Base-by-base conservation (phyloP, 2,329 filamentous ascomycete genomes). In the Huntiella omanensis region DNA sequence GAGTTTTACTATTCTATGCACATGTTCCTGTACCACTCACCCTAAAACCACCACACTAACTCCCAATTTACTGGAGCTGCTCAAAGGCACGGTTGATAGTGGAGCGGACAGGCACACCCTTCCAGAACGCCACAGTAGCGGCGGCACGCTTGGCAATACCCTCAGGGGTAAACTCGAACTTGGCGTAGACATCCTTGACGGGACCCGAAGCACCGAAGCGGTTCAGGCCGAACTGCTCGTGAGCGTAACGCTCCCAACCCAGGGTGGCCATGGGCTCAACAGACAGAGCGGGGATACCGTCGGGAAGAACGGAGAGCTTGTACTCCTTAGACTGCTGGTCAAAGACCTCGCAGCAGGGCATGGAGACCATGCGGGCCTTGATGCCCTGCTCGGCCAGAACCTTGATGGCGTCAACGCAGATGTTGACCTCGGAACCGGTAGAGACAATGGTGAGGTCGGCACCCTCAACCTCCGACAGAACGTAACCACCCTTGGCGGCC, bases 221-320 rank as follows among this genome's bases (percentile, higher is more conserved):
- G 81, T 98, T 98, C 55, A 98, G 78, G 63, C 91, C 91, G 60
- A 98, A 98, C 71, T 98, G 91, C 77, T 98, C 91, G 69, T 98
- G 88, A 50, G 86, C 83, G 71, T 96, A 98, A 66, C 88, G 83
- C 76, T 96, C 87, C 91, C 91, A 98, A 56, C 91, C 91, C 67
- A 95, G 79, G 55, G 91, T 98, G 65, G 75, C 82, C 83, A 94
- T 92, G 63, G 86, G 87, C 73, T 98, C 91, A 55, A 98, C 83
- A 48, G 83, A 92, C 65, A 98, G 65, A 52, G 86, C 77, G 55
- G 91, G 88, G 62, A 95, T 88, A 55, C 87, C 87, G 62, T 95
- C 86, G 57, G 88, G 91, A 53, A 98, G 77, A 54, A 94, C 83
- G 55, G 78, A 81, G 56, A 98, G 80, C 63, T 79, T 80, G 79